Evolutionary conservation across 768 basidiomycete species (phyloP).

Genomic region (Cyclocybe aegerita): DNA sequence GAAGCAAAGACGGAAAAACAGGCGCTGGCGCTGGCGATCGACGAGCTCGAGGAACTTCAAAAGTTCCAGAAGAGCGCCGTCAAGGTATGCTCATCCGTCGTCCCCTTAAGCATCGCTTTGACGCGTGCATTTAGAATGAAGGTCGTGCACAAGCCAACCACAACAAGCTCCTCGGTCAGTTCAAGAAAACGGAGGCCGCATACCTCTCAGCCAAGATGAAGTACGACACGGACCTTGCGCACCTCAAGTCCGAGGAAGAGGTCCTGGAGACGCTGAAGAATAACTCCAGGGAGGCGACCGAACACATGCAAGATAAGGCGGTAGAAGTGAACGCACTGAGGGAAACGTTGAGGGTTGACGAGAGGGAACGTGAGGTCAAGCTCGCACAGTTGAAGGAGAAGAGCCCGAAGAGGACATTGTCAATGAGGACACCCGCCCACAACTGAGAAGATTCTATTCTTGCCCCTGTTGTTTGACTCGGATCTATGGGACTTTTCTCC

Average conservation of each 20-base stretch:
- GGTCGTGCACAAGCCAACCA: conserved; percentile 53
- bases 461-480: too few species aligned
- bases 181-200: conserved; percentile 63
- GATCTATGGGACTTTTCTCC: too few species aligned
- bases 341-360: conserved; percentile 65
- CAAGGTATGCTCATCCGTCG: conserved; percentile 35
- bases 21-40: conserved; percentile 58
- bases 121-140: conserved; percentile 44
- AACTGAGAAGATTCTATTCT: too few species aligned
- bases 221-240: conserved; percentile 51
- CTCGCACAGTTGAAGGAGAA: conserved; percentile 40
- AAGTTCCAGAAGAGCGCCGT: conserved; percentile 66
- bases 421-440: neutral
- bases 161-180: conserved; percentile 49
- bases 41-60: conserved; percentile 67
- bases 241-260: conserved; percentile 45
- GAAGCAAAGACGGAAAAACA: conserved; percentile 71
- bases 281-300: conserved; percentile 57
- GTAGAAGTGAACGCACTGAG: conserved; percentile 70
- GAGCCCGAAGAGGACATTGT: neutral
- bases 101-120: neutral
- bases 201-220: conserved; percentile 63
- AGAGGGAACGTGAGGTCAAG: conserved; percentile 61
- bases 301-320: conserved; percentile 67
- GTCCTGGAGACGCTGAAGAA: conserved; percentile 49